A percentile compares a stretch with the other conserved stretches of the same genome.
phyloP scores from a whole-genome alignment of 371 early-diverging fungal genomes.

The Mortierella sp. region DNA sequence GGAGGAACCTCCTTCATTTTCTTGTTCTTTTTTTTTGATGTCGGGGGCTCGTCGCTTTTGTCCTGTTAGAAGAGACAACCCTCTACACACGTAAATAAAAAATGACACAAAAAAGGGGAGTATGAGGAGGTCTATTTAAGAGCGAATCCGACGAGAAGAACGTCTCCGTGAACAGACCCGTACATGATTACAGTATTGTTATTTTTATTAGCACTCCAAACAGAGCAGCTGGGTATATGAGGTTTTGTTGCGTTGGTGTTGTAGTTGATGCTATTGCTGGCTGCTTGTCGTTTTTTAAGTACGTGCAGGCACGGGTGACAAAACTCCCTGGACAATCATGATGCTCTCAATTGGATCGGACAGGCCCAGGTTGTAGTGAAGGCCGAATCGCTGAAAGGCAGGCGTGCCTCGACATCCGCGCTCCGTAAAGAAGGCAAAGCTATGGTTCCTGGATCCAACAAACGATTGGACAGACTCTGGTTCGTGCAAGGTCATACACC shows the following conservation, averaged over 20 bases:
- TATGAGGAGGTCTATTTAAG: not conserved
- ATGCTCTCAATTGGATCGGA: not conserved
- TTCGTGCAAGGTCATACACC: conserved; percentile 1
- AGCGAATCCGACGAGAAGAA: not conserved
- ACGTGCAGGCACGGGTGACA: not conserved
- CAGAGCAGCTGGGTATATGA: not conserved
- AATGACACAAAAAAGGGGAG: conserved; percentile 4
- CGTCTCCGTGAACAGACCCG: not conserved
- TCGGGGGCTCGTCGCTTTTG: not conserved
- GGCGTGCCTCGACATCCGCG: not conserved
- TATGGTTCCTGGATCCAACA: not conserved
- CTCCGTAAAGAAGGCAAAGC: not conserved
- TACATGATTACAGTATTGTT: no score
- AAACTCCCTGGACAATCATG: not conserved
- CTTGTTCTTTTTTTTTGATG: not conserved
- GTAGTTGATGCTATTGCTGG: no score
- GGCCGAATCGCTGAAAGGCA: not conserved
- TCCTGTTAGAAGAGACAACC: not conserved
- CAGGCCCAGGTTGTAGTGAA: not conserved
- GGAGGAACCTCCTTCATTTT: not conserved
- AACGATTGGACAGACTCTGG: not conserved
- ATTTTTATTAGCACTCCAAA: not conserved
- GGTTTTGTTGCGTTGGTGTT: not conserved
- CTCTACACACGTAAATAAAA: not conserved
- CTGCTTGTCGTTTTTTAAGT: not conserved